Percentiles rank a stretch among this genome's conserved stretches.
These are phyloP conservation scores for Hanseniaspora guilliermondii DNA, from an alignment of 805 yeast genomes.

Conservation along the genomic window DNA sequence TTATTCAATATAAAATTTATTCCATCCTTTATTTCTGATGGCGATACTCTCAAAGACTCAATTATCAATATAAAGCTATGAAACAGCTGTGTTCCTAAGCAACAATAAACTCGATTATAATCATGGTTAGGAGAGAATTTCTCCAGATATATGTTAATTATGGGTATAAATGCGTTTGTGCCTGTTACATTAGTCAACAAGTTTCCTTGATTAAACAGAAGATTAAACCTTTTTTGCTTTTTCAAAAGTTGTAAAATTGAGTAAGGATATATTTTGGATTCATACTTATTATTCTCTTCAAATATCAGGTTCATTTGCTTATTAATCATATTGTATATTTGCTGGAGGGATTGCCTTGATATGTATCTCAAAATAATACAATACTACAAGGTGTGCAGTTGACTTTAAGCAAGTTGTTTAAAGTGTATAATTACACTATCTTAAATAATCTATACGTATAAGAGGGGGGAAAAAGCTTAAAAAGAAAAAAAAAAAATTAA, in stretches of 20 bases:
- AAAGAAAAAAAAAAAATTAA: too few relatives aligned
- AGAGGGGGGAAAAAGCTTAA: too few relatives aligned
- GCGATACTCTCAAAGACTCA: not conserved
- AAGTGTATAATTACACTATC: too few relatives aligned
- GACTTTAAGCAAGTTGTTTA: too few relatives aligned
- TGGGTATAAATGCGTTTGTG: slow-evolving; percentile 2
- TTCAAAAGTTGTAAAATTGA: not conserved
- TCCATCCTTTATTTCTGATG: not conserved
- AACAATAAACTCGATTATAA: not conserved
- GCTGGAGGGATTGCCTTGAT: too few relatives aligned
- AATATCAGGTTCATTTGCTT: not conserved
- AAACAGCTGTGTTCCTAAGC: slow-evolving; percentile 8
- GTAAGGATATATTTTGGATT: slow-evolving; percentile 1
- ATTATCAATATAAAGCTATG: slow-evolving; percentile 8
- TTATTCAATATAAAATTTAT: not conserved
- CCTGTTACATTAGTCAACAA: not conserved
- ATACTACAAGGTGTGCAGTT: too few relatives aligned
- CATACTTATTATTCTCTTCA: not conserved
- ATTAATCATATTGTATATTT: not conserved
- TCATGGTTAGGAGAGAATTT: not conserved
- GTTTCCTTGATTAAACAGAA: slow-evolving; percentile 9
- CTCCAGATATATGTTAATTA: slow-evolving; percentile 5
- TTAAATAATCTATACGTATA: too few relatives aligned
- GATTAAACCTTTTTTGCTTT: slow-evolving; percentile 1
- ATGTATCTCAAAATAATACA: too few relatives aligned